These are phyloP conservation scores for Dryas alaskensis DNA, from an alignment of 306 rosid species.

Conservation along the genomic window DNA sequence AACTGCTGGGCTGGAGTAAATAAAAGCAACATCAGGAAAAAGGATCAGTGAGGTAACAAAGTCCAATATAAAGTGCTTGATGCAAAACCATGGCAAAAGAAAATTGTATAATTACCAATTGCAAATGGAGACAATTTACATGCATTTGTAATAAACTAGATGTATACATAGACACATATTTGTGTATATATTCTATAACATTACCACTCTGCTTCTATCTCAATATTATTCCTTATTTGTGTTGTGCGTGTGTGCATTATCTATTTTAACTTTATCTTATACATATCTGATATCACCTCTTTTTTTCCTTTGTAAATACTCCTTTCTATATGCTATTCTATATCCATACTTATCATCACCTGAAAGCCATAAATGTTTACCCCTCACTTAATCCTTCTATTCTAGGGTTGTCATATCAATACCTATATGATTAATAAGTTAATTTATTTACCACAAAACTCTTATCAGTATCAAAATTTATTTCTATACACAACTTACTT, in stretches of 20 bases:
- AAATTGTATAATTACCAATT: not conserved
- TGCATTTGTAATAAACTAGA: not conserved
- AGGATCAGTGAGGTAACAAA: constrained; percentile 9
- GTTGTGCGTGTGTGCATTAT: not conserved
- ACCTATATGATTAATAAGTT: not conserved
- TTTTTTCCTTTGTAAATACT: not conserved
- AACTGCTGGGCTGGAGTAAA: constrained; percentile 87
- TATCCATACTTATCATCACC: not conserved
- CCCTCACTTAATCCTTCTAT: constrained; percentile 1
- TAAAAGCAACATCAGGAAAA: constrained; percentile 33
- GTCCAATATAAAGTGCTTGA: constrained; percentile 16
- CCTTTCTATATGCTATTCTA: not conserved
- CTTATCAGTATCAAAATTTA: not conserved
- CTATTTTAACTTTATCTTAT: not conserved
- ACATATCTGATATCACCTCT: not conserved
- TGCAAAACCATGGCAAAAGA: constrained; percentile 22
- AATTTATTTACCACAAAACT: not conserved
- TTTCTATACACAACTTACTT: not conserved
- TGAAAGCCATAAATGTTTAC: not conserved
- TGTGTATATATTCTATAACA: not conserved
- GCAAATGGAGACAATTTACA: constrained; percentile 1
- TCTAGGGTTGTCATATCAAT: not conserved
- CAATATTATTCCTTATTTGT: not conserved
- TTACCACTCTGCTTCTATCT: not conserved
- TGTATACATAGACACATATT: not conserved